Evolutionary conservation across 2,329 filamentous ascomycete species (phyloP).

Genomic region (Arthrobotrys iridis): DNA sequence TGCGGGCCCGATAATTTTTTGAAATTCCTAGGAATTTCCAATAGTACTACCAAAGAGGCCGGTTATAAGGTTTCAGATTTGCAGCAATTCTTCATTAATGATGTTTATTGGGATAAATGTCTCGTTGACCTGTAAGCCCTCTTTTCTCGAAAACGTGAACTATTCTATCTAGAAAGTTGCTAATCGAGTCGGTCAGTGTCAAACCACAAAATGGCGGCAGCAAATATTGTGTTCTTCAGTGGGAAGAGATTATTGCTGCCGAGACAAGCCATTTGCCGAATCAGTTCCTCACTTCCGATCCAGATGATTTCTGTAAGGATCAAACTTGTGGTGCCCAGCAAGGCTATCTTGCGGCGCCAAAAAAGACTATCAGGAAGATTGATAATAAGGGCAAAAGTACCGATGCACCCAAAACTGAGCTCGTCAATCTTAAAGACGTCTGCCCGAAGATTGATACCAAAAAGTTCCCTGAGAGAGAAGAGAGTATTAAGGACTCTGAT

Average conservation of each 20-base stretch:
- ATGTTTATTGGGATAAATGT: conserved; percentile 47
- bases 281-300: not conserved
- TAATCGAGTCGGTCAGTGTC: not conserved
- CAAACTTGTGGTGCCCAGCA: conserved; percentile 34
- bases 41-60: conserved; percentile 9
- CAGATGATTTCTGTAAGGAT: conserved; percentile 31
- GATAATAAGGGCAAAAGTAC: not conserved
- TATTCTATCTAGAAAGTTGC: not conserved
- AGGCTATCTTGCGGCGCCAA: conserved; percentile 27
- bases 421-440: conserved; percentile 21
- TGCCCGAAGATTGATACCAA: conserved; percentile 34
- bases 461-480: conserved; percentile 40
- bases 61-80: conserved; percentile 30
- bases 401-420: not conserved
- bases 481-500: not conserved
- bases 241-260: not conserved
- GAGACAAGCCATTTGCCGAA: not conserved
- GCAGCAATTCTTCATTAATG: conserved; percentile 39
- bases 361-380: conserved; percentile 8
- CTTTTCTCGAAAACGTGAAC: not conserved
- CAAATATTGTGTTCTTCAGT: conserved; percentile 32
- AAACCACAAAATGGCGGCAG: conserved; percentile 31
- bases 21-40: conserved; percentile 17
- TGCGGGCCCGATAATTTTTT: conserved; percentile 20
- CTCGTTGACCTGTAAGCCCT: conserved; percentile 31